phyloP scores from a whole-genome alignment of 495 filamentous ascomycete species.

The Oleoguttula mirabilis region DNA sequence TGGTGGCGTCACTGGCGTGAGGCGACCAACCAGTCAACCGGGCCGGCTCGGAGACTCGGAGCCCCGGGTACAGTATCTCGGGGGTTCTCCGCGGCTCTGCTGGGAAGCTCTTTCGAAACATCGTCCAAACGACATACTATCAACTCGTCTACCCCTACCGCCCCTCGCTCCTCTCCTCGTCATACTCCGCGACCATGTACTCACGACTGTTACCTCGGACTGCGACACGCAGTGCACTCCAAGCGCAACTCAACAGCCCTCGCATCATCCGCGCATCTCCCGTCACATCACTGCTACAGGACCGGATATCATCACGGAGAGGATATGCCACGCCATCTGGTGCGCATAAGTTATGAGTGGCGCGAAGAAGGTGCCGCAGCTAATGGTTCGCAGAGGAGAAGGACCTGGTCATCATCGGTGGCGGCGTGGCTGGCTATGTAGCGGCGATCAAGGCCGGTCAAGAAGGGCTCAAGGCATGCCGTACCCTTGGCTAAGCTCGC shows the following conservation, averaged over 20 bases:
- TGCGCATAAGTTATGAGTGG: constrained; percentile 30
- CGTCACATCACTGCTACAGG: constrained; percentile 16
- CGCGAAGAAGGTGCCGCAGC: constrained; percentile 4
- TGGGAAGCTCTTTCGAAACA: no score
- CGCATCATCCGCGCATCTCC: constrained; percentile 13
- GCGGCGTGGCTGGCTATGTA: constrained; percentile 97
- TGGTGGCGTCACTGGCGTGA: no score
- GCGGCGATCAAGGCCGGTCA: constrained; percentile 98
- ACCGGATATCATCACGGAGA: constrained; percentile 28
- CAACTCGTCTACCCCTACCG: no score
- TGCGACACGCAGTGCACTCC: constrained; percentile 9
- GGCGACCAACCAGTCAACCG: no score
- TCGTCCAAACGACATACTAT: no score
- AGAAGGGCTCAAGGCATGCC: constrained; percentile 81
- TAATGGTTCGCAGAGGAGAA: constrained; percentile 54
- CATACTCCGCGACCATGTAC: constrained; percentile 16
- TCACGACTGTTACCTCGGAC: constrained; percentile 12
- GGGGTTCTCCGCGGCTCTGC: no score
- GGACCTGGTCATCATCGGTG: constrained; percentile 89
- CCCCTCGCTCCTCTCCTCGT: no score
- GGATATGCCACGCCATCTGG: constrained; percentile 73
- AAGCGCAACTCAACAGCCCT: constrained; percentile 7
- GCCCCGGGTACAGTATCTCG: no score
- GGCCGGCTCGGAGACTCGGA: no score
- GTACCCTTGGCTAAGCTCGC: no score